Percentiles rank a stretch among this genome's conserved stretches.
Evolutionary conservation across 2,329 filamentous ascomycete species (phyloP).

Genomic region (Epichloe gansuensis): DNA sequence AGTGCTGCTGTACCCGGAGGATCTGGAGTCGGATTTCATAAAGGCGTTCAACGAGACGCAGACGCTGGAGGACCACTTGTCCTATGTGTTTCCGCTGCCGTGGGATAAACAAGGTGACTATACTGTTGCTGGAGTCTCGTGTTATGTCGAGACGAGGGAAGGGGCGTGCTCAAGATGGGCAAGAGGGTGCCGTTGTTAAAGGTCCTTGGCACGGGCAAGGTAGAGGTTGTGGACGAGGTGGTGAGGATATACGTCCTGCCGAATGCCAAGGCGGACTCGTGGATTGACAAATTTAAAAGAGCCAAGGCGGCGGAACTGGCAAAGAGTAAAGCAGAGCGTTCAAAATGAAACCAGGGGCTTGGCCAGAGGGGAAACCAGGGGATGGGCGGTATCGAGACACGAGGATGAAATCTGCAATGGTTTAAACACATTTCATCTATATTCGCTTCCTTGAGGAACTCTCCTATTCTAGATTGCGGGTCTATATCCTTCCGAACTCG

Average conservation of each 20-base stretch:
- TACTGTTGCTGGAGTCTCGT: slow-evolving; percentile 55
- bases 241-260: slow-evolving; percentile 77
- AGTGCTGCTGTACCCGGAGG: slow-evolving; percentile 73
- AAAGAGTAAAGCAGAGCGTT: slow-evolving; percentile 5
- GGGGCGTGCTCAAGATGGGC: slow-evolving; percentile 84
- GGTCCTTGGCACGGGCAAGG: slow-evolving; percentile 61
- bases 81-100: slow-evolving; percentile 75
- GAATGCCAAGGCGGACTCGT: slow-evolving; percentile 52
- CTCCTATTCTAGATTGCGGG: too few species aligned
- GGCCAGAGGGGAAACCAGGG: neutral
- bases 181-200: slow-evolving; percentile 71
- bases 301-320: slow-evolving; percentile 45
- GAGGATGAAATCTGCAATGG: too few species aligned
- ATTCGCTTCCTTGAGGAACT: too few species aligned
- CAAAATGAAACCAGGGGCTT: neutral
- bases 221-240: slow-evolving; percentile 80
- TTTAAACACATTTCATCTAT: too few species aligned
- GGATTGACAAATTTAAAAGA: slow-evolving; percentile 75
- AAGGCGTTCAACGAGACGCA: slow-evolving; percentile 75
- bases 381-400: neutral
- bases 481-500: too few species aligned
- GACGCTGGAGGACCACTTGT: slow-evolving; percentile 62
- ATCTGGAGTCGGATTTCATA: slow-evolving; percentile 79
- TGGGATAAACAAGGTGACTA: slow-evolving; percentile 71
- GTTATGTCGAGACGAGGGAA: slow-evolving; percentile 71